Conservation (phyloP, 2,329 filamentous ascomycete genomes). For the Scedosporium boydii region DNA sequence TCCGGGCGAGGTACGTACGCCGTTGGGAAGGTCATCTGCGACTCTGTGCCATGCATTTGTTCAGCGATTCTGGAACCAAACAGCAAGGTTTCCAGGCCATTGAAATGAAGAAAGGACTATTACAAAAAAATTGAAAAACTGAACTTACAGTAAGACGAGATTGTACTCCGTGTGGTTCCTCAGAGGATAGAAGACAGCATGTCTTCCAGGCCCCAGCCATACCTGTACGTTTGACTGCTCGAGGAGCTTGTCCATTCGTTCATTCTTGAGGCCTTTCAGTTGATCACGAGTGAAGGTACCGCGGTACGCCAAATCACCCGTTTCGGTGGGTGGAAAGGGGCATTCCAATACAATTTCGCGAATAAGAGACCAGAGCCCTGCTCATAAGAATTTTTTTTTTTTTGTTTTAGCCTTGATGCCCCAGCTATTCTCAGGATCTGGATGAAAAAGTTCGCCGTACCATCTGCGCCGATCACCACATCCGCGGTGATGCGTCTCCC, state of each 20-base stretch:
- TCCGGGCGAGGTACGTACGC: neutral
- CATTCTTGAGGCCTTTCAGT: neutral
- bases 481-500: constrained; percentile 1
- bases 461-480: constrained; percentile 8
- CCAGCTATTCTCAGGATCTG: neutral
- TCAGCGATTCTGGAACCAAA: neutral
- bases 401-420: neutral
- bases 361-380: constrained; percentile 2
- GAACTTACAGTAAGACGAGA: constrained; percentile 2
- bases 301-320: constrained; percentile 5
- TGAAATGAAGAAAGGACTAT: no score
- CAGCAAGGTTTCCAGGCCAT: neutral
- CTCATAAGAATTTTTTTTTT: neutral
- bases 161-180: constrained; percentile 1
- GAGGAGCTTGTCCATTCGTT: neutral
- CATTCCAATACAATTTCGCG: neutral
- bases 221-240: constrained; percentile 1
- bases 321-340: neutral
- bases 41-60: neutral
- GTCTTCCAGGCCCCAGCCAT: constrained; percentile 2
- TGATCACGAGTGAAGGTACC: constrained; percentile 1
- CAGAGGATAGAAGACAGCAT: constrained; percentile 6
- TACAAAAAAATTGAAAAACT: no score
- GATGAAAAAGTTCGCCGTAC: neutral
- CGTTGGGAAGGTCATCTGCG: constrained; percentile 4